Percentiles rank a stretch among this genome's conserved stretches.
Conservation (phyloP, 2,329 filamentous ascomycete species). For the Fusarium illudens region DNA sequence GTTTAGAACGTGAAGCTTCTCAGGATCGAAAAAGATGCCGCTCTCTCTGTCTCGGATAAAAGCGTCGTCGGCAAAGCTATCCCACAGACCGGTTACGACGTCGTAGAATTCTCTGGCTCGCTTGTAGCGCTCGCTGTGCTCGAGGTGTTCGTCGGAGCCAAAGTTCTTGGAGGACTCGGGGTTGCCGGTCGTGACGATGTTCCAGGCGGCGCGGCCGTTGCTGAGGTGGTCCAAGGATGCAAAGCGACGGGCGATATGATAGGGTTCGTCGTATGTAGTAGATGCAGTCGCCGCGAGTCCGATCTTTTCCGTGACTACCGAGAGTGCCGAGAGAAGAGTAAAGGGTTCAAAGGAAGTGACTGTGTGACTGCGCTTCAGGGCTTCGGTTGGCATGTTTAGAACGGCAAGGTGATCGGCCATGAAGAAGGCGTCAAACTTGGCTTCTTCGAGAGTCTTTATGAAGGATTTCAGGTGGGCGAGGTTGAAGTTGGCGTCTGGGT, state of each 20-base stretch:
- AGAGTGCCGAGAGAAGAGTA: conserved; percentile 60
- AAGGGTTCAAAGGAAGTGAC: conserved; percentile 67
- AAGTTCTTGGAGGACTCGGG: conserved; percentile 63
- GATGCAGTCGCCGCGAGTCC: conserved; percentile 63
- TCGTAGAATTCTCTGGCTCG: conserved; percentile 62
- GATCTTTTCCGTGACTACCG: conserved; percentile 57
- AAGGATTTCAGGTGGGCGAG: conserved; percentile 61
- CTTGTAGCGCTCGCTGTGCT: conserved; percentile 59
- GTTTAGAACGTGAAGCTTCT: conserved; percentile 61
- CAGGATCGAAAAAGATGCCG: conserved; percentile 60
- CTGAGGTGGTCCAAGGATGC: conserved; percentile 63
- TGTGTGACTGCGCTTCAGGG: conserved; percentile 65
- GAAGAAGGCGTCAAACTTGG: conserved; percentile 66
- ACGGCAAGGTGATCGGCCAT: conserved; percentile 65
- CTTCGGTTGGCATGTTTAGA: conserved; percentile 64
- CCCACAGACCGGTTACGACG: conserved; percentile 62
- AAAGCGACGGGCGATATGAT: conserved; percentile 62
- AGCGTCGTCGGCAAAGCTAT: conserved; percentile 64
- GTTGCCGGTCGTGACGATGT: conserved; percentile 62
- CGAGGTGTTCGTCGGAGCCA: conserved; percentile 58
- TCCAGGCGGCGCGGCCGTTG: conserved; percentile 61
- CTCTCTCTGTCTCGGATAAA: conserved; percentile 58
- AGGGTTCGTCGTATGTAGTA: conserved; percentile 63
- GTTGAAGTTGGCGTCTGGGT: conserved; percentile 67
- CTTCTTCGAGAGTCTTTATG: conserved; percentile 61